These are phyloP conservation scores for Volvox reticuliferus DNA, from an alignment of 139 green algal genomes.

Conservation along the genomic window DNA sequence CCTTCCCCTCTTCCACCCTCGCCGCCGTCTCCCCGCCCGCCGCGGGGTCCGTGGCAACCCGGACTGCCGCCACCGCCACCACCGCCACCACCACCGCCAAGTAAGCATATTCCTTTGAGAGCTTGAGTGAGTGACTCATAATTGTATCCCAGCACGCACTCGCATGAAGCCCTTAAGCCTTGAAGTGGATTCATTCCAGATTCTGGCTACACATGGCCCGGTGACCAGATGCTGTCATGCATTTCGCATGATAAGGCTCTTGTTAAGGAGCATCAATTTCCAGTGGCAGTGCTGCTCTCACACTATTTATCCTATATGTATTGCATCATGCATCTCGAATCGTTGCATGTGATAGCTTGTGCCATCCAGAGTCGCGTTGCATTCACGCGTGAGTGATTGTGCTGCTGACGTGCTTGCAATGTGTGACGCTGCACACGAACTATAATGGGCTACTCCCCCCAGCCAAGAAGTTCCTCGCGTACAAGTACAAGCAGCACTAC, in stretches of 20 bases:
- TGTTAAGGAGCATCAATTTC: background rate
- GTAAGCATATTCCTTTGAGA: background rate
- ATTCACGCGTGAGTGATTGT: background rate
- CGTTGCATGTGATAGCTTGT: no score
- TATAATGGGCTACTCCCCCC: background rate
- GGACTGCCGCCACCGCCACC: background rate
- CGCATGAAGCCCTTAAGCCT: no score
- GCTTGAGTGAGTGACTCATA: no score
- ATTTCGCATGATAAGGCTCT: no score
- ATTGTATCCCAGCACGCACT: no score
- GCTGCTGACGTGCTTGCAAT: background rate
- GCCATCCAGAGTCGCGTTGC: background rate
- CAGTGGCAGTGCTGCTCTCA: background rate
- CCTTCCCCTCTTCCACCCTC: no score
- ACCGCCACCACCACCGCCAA: background rate
- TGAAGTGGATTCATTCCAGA: no score
- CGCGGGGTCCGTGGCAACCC: background rate
- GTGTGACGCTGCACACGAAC: background rate
- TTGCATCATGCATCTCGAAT: background rate
- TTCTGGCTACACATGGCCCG: no score
- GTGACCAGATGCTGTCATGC: no score
- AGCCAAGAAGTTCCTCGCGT: background rate
- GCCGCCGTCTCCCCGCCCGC: background rate
- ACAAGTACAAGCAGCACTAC: slow-evolving; percentile 7
- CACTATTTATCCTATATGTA: background rate